These are phyloP conservation scores for Cryptosporidium tyzzeri DNA, from an alignment of 169 alveolate genomes.

Conservation along the genomic window DNA sequence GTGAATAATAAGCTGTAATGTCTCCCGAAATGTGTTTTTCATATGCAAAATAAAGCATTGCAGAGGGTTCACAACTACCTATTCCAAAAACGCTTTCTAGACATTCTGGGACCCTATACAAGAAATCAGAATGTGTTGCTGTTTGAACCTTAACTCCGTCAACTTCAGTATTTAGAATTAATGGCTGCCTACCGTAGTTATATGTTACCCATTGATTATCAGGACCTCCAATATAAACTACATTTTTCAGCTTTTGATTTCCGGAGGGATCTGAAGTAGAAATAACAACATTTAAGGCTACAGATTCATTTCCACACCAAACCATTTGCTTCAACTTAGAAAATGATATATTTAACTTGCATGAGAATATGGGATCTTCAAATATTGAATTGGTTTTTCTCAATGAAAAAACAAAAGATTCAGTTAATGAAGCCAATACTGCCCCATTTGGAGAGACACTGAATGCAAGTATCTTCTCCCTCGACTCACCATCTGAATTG, in stretches of 20 bases:
- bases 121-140: conserved; percentile 78
- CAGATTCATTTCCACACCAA: conserved; percentile 85
- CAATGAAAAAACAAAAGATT: conserved; percentile 45
- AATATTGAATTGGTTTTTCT: conserved; percentile 41
- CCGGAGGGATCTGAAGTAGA: conserved; percentile 4
- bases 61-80: conserved; percentile 85
- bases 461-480: conserved; percentile 52
- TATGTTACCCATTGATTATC: conserved; percentile 83
- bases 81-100: conserved; percentile 81
- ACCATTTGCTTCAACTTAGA: conserved; percentile 78
- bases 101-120: conserved; percentile 78
- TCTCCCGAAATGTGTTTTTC: conserved; percentile 83
- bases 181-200: conserved; percentile 78
- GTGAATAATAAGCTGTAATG: conserved; percentile 84
- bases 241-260: conserved; percentile 56
- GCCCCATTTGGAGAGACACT: conserved; percentile 53
- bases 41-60: conserved; percentile 84
- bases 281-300: conserved; percentile 77
- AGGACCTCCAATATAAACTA: conserved; percentile 82
- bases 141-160: conserved; percentile 82
- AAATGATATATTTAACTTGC: conserved; percentile 28
- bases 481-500: background rate
- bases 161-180: conserved; percentile 77
- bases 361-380: conserved; percentile 61
- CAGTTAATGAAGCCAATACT: conserved; percentile 32